Conservation (phyloP, 1,284 basidiomycete genomes). For the Rugosomyces carneus region DNA sequence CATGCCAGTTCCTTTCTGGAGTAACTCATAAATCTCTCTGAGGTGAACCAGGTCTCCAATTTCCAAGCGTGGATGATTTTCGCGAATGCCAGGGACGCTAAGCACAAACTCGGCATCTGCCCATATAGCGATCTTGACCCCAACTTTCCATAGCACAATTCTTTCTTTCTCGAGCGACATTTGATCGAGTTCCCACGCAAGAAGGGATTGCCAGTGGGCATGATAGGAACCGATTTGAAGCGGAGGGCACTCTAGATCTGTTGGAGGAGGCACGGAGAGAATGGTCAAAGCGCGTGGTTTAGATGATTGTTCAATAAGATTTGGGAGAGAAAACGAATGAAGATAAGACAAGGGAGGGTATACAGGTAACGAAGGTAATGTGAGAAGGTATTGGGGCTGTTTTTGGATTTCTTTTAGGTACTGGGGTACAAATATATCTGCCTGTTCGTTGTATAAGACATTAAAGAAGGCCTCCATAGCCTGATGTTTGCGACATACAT, state of each 20-base stretch:
- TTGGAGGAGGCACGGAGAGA: conserved; percentile 25
- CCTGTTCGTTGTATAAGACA: conserved; percentile 21
- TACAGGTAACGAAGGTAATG: conserved; percentile 33
- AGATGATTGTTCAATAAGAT: conserved; percentile 23
- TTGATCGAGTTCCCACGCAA: conserved; percentile 38
- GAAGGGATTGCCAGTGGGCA: conserved; percentile 33
- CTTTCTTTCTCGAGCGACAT: conserved; percentile 32
- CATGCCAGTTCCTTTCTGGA: conserved; percentile 27
- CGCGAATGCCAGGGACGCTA: conserved; percentile 35
- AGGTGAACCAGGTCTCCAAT: conserved; percentile 38
- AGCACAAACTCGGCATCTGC: conserved; percentile 31
- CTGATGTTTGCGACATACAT: conserved; percentile 22
- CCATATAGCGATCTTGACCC: conserved; percentile 30
- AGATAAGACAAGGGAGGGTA: conserved; percentile 34
- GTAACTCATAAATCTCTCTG: conserved; percentile 31
- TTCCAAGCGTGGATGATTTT: conserved; percentile 36
- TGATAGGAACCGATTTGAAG: conserved; percentile 28
- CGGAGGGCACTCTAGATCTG: conserved; percentile 23
- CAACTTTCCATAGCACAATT: conserved; percentile 34
- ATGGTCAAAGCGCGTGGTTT: conserved; percentile 21
- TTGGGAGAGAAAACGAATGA: conserved; percentile 27
- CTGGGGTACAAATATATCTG: conserved; percentile 38
- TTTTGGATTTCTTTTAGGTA: conserved; percentile 42
- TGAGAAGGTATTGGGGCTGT: conserved; percentile 32
- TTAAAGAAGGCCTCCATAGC: not conserved